Evolutionary conservation across 148 eudicot species (phyloP), one percentile per base, ranked within the genome.

Genomic region (Beta vulgaris): DNA sequence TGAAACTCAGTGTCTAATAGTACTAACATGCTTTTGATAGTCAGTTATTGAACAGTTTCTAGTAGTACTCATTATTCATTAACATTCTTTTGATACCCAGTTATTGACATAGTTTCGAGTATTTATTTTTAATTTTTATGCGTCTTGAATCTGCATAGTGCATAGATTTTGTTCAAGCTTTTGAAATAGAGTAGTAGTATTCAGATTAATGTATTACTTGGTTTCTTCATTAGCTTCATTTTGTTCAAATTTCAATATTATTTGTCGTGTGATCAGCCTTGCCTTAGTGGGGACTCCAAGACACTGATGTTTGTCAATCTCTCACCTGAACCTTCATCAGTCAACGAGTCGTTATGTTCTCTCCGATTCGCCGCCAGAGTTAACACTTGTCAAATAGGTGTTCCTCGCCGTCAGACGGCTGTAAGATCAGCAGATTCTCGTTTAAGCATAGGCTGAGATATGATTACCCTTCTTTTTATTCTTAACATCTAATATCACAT

Each of bases 211-310:
- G 51, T 16, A 46, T 13, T 1, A 13, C n/a, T 16, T 21, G 32
- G 11, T 26, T 10, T 25, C 61, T 25, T 29, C 36, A 59, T 19
- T 13, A 59, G 13, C 34, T 15, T 58, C 34, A 2, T 58, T 58
- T 28, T 11, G 2, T 26, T 58, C 16, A 10, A 60, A n/a, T 42
- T 46, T 21, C 10, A 1, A n/a, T 76, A 11, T 44, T 15, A 2
- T 21, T 9, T 44, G 43, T 71, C 82, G 16, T 44, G 34, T 55
- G 26, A 37, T 57, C 88, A 91, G 96, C 92, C 96, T 32, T 88
- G 96, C 75, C 80, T 91, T 12, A 91, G 96, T 12, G 96, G 92
- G 44, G 92, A 91, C 78, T 88, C 92, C 0, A 91, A 91, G n/a
- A 91, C 96, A 0, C 73, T 91, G 74, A 91, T 91, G 96, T 87